Evolutionary conservation across 2,329 filamentous ascomycete species (phyloP).

Genomic region (Graphilbum fragrans): DNA sequence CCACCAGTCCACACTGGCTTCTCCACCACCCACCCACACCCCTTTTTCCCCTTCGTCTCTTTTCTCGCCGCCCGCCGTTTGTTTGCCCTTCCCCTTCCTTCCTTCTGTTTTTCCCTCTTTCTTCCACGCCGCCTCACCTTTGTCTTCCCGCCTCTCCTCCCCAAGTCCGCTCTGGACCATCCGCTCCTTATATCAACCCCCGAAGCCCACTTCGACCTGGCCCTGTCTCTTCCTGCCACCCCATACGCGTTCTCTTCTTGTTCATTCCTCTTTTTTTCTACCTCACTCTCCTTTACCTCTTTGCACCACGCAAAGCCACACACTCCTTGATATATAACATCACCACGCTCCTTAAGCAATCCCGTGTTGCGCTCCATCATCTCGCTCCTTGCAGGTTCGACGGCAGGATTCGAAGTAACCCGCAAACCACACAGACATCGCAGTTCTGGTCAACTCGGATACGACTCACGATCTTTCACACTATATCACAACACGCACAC

Average conservation of each 20-base stretch:
- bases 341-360: conserved; percentile 4
- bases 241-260: conserved; percentile 1
- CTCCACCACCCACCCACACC: background rate
- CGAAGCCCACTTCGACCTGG: conserved; percentile 1
- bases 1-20: no score
- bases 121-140: background rate
- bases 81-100: conserved; percentile 1
- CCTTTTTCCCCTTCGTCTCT: background rate
- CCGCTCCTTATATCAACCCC: conserved; percentile 7
- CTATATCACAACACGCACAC: background rate
- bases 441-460: conserved; percentile 12
- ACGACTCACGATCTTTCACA: background rate
- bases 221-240: background rate
- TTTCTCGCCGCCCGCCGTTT: background rate
- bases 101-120: background rate
- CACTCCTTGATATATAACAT: conserved; percentile 1
- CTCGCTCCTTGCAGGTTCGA: conserved; percentile 6
- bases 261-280: background rate
- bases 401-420: background rate
- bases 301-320: background rate
- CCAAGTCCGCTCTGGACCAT: background rate
- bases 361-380: background rate
- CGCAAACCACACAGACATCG: background rate
- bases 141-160: background rate
- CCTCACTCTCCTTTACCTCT: background rate